Conservation (phyloP, 495 filamentous ascomycete genomes). For the Venustampulla echinocandica region DNA sequence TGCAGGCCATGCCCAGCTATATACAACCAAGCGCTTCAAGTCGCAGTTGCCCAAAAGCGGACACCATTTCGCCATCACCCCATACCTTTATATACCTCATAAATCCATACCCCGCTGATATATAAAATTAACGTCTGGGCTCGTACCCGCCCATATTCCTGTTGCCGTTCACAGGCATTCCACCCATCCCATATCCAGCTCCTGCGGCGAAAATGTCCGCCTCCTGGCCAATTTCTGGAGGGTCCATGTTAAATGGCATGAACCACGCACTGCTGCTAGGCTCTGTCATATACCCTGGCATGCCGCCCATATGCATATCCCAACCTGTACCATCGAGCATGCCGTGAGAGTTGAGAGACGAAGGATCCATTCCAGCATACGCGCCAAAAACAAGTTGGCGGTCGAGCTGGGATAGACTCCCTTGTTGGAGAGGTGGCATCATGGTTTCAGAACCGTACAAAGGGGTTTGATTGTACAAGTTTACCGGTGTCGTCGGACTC, state of each 20-base stretch:
- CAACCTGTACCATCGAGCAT: slow-evolving; percentile 16
- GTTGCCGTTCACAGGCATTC: slow-evolving; percentile 15
- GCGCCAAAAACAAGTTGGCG: slow-evolving; percentile 72
- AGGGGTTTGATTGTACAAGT: slow-evolving; percentile 13
- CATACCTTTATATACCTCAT: no score
- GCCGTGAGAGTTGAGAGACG: slow-evolving; percentile 17
- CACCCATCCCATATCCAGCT: slow-evolving; percentile 16
- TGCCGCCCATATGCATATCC: slow-evolving; percentile 22
- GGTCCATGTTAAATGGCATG: slow-evolving; percentile 88
- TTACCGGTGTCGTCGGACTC: slow-evolving; percentile 18
- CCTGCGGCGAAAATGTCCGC: slow-evolving; percentile 15
- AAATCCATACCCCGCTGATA: no score
- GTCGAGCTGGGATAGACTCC: slow-evolving; percentile 54
- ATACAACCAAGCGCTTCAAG: no score
- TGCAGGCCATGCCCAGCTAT: no score
- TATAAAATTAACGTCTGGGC: slow-evolving; percentile 9
- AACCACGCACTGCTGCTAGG: slow-evolving; percentile 81
- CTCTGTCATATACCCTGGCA: slow-evolving; percentile 29
- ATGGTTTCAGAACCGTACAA: slow-evolving; percentile 19
- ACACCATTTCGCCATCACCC: not conserved
- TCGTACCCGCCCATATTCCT: slow-evolving; percentile 16
- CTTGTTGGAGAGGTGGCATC: slow-evolving; percentile 32
- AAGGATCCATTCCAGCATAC: slow-evolving; percentile 52
- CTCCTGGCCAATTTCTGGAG: slow-evolving; percentile 51
- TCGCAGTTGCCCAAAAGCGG: not conserved